These are phyloP conservation scores for Hyaloperonospora arabidopsidis DNA, from an alignment of 352 stramenopile genomes.

Conservation along the genomic window DNA sequence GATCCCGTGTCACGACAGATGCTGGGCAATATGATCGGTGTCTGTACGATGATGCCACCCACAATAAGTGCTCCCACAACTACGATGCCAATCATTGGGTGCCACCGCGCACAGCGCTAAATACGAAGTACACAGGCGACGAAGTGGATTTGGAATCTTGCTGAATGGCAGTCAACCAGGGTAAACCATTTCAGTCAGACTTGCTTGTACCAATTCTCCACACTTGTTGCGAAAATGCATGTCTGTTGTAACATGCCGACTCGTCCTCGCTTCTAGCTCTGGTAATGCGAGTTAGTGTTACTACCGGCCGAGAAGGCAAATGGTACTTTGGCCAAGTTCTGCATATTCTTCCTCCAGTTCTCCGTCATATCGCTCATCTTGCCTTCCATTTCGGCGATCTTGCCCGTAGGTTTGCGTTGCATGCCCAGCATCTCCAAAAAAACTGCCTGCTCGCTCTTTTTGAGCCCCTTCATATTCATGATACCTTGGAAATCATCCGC, in stretches of 20 bases:
- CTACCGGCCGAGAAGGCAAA: slow-evolving; percentile 52
- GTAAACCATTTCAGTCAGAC: not conserved
- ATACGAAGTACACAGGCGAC: slow-evolving; percentile 34
- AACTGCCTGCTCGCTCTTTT: slow-evolving; percentile 59
- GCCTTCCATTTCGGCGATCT: slow-evolving; percentile 76
- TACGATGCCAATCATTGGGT: slow-evolving; percentile 23
- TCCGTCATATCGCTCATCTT: slow-evolving; percentile 86
- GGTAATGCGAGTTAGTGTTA: slow-evolving; percentile 22
- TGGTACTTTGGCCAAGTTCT: slow-evolving; percentile 73
- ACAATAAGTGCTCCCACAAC: slow-evolving; percentile 24
- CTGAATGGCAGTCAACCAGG: slow-evolving; percentile 5
- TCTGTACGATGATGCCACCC: slow-evolving; percentile 17
- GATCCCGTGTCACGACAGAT: too few species aligned
- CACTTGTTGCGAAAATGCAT: not conserved
- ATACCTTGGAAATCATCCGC: slow-evolving; percentile 90
- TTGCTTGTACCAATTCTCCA: not conserved
- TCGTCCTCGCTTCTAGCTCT: slow-evolving; percentile 9
- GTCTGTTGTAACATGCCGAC: not conserved
- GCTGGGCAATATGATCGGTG: slow-evolving; percentile 3
- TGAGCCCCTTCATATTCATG: slow-evolving; percentile 92
- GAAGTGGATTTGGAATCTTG: slow-evolving; percentile 25
- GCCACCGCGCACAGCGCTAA: slow-evolving; percentile 29
- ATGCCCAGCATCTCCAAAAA: slow-evolving; percentile 63
- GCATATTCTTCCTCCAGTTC: slow-evolving; percentile 81
- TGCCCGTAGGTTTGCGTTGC: slow-evolving; percentile 52